A percentile compares a stretch with the other conserved stretches of the same genome.
Evolutionary conservation across 1,139 yeast species (phyloP).

Genomic region (Saccharomycopsis hybrid): DNA sequence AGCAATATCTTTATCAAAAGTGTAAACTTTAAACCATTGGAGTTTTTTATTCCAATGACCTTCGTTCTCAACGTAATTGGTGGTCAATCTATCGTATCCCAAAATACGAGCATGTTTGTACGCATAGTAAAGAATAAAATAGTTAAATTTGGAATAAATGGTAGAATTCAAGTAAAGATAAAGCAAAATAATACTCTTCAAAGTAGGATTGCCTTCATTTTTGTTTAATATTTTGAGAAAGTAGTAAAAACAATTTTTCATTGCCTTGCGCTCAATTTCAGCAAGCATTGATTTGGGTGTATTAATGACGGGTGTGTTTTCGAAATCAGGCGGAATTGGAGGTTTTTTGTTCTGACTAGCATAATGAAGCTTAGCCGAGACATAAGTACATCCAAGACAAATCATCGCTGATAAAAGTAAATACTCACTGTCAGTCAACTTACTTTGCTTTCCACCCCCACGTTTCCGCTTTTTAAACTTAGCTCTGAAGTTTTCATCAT

Average conservation of each 20-base stretch:
- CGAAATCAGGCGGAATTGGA: neutral
- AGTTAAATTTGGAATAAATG: constrained; percentile 15
- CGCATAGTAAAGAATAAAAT: constrained; percentile 4
- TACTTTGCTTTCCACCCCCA: neutral
- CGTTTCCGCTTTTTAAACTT: neutral
- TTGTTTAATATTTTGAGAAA: constrained; percentile 5
- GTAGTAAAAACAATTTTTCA: constrained; percentile 16
- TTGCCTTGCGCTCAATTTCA: constrained; percentile 8
- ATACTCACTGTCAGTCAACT: constrained; percentile 3
- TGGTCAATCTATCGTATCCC: constrained; percentile 11
- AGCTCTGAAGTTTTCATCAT: neutral
- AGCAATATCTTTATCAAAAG: constrained; percentile 6
- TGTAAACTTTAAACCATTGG: constrained; percentile 11
- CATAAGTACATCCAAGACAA: constrained; percentile 11
- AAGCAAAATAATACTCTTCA: constrained; percentile 8
- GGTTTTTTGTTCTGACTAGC: neutral
- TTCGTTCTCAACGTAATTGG: constrained; percentile 1
- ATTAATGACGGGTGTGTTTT: neutral
- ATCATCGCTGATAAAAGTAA: constrained; percentile 8
- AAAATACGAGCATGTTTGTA: constrained; percentile 1
- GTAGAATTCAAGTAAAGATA: constrained; percentile 13
- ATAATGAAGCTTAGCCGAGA: neutral
- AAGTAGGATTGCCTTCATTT: constrained; percentile 9
- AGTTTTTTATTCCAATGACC: constrained; percentile 12
- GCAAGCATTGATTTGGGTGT: neutral